Conservation (phyloP, 169 alveolate genomes). For the Plasmodium fragile region DNA sequence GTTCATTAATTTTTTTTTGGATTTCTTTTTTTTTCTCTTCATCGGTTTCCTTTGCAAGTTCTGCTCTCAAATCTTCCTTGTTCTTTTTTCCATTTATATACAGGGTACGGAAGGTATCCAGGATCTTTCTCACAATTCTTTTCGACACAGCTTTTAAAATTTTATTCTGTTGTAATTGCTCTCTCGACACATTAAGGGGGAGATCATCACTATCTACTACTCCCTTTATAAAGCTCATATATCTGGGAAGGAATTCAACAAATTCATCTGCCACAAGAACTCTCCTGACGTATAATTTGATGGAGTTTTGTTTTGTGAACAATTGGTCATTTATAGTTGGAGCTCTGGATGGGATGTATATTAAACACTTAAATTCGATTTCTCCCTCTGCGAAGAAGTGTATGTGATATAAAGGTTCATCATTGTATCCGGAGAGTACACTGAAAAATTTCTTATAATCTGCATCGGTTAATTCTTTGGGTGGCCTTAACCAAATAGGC, state of each 20-base stretch:
- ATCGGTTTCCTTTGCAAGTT: conserved; percentile 88
- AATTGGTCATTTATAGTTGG: conserved; percentile 95
- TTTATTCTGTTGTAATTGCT: conserved; percentile 95
- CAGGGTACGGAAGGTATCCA: conserved; percentile 94
- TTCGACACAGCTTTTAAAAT: conserved; percentile 94
- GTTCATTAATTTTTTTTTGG: conserved; percentile 85
- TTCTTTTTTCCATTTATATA: conserved; percentile 91
- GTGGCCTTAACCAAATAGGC: conserved; percentile 98
- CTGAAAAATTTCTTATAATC: conserved; percentile 97
- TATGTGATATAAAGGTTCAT: conserved; percentile 96
- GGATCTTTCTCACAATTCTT: conserved; percentile 97
- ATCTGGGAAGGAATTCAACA: conserved; percentile 95
- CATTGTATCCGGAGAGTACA: conserved; percentile 95
- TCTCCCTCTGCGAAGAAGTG: conserved; percentile 99
- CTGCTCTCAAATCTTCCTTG: conserved; percentile 85
- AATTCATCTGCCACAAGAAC: conserved; percentile 96
- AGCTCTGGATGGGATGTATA: conserved; percentile 96
- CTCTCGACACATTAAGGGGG: conserved; percentile 96
- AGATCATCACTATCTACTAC: conserved; percentile 97
- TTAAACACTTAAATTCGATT: conserved; percentile 97
- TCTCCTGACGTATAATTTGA: conserved; percentile 93
- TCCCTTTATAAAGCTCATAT: conserved; percentile 95
- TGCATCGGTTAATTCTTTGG: conserved; percentile 95
- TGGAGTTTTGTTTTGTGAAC: conserved; percentile 89
- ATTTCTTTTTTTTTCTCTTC: conserved; percentile 87